Percentiles rank a stretch among this genome's conserved stretches.
Evolutionary conservation across 257 asterid genomes (phyloP).

Genomic region (Leonotis leonurus): DNA sequence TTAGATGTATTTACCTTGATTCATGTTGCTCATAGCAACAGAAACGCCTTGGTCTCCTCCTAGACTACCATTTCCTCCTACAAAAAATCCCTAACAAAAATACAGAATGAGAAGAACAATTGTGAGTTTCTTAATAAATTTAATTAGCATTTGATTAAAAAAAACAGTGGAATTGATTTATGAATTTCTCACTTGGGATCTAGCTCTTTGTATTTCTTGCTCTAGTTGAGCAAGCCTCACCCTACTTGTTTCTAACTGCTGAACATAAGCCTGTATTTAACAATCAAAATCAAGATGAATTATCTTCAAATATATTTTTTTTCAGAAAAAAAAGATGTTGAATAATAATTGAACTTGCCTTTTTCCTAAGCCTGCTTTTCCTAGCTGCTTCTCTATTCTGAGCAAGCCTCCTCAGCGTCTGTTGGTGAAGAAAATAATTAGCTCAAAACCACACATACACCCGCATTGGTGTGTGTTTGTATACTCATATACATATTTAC

Average conservation of each 20-base stretch:
- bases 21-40: constrained; percentile 38
- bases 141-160: no score
- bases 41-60: constrained; percentile 61
- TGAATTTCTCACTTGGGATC: constrained; percentile 49
- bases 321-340: not conserved
- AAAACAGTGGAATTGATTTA: no score
- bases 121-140: no score
- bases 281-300: no score
- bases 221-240: constrained; percentile 74
- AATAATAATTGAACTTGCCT: constrained; percentile 30
- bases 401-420: constrained; percentile 90
- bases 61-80: constrained; percentile 51
- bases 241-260: constrained; percentile 86
- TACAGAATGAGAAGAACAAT: no score
- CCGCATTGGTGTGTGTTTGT: constrained; percentile 8
- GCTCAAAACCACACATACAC: constrained; percentile 8
- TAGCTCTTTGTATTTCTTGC: constrained; percentile 75
- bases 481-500: no score
- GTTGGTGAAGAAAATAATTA: no score
- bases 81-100: constrained; percentile 47
- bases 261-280: constrained; percentile 75
- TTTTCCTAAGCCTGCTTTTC: constrained; percentile 89
- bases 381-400: constrained; percentile 98
- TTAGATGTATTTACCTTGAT: constrained; percentile 43
- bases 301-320: no score